Conservation (phyloP, 257 asterid genomes). For the Solanum etuberosum region DNA sequence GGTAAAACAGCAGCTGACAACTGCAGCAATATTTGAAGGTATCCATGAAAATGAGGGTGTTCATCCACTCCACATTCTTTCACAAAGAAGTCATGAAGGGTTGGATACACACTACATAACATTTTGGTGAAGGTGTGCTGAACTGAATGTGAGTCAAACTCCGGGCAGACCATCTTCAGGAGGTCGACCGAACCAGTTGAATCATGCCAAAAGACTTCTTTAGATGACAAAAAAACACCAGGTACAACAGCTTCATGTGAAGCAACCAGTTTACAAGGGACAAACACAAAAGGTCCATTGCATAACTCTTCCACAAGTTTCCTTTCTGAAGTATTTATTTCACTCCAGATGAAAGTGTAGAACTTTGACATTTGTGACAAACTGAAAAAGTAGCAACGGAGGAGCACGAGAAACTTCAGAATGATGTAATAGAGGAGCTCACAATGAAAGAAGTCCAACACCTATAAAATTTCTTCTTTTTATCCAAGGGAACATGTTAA, state of each 20-base stretch:
- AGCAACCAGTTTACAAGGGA: constrained; percentile 41
- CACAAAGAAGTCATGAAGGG: constrained; percentile 81
- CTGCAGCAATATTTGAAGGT: constrained; percentile 71
- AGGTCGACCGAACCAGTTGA: constrained; percentile 39
- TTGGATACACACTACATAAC: constrained; percentile 51
- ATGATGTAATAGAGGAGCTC: neutral
- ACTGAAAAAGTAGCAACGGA: constrained; percentile 25
- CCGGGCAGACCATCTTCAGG: constrained; percentile 20
- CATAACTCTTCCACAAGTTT: constrained; percentile 43
- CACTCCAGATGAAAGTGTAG: constrained; percentile 68
- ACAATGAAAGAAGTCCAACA: neutral
- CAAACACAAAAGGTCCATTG: constrained; percentile 69
- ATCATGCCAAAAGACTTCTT: constrained; percentile 82
- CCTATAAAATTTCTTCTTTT: neutral
- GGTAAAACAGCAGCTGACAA: constrained; percentile 53
- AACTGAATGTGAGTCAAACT: constrained; percentile 14
- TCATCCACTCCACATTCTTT: constrained; percentile 74
- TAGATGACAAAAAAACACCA: constrained; percentile 62
- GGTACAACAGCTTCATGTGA: constrained; percentile 44
- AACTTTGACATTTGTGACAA: constrained; percentile 73
- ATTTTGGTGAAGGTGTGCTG: constrained; percentile 26
- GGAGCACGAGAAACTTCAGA: neutral
- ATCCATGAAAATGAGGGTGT: constrained; percentile 49
- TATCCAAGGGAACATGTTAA: neutral
- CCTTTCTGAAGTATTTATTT: constrained; percentile 47